A percentile compares a stretch with the other conserved stretches of the same genome.
Evolutionary conservation across 2,329 filamentous ascomycete species (phyloP).

Genomic region (Phialocephala sp.): DNA sequence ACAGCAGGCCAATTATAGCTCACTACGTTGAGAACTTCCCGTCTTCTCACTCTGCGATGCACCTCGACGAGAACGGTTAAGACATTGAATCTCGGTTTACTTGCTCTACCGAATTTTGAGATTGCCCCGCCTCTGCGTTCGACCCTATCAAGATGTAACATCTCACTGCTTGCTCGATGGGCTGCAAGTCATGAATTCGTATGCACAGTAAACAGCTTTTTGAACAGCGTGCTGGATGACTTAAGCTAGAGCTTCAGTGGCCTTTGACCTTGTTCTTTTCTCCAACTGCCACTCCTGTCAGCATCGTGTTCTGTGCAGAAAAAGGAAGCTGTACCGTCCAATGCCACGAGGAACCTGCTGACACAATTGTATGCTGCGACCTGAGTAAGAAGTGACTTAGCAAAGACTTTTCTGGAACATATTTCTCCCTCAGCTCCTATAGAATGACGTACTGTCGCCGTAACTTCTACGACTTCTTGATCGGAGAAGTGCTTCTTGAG

Average conservation of each 20-base stretch:
- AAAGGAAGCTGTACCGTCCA: slow-evolving; percentile 65
- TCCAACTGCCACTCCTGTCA: slow-evolving; percentile 35
- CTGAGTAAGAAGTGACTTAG: slow-evolving; percentile 26
- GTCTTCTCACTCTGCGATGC: not conserved
- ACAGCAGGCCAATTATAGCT: not conserved
- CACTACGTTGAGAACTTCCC: slow-evolving; percentile 5
- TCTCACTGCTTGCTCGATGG: slow-evolving; percentile 12
- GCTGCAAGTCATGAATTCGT: slow-evolving; percentile 6
- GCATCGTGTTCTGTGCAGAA: not conserved
- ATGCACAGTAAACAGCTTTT: slow-evolving; percentile 2
- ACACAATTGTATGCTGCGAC: slow-evolving; percentile 86
- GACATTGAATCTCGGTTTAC: slow-evolving; percentile 2
- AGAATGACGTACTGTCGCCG: slow-evolving; percentile 58
- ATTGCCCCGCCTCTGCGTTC: not conserved
- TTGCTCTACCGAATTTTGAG: not conserved
- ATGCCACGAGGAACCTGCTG: slow-evolving; percentile 79
- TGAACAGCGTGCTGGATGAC: slow-evolving; percentile 5
- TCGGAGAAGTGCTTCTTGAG: slow-evolving; percentile 69
- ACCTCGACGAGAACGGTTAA: not conserved
- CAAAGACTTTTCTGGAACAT: not conserved
- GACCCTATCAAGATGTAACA: not conserved
- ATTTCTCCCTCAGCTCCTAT: not conserved
- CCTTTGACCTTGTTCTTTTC: slow-evolving; percentile 39
- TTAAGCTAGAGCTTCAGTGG: not conserved
- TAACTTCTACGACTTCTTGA: slow-evolving; percentile 80